These are phyloP conservation scores for Suhomyces yuchorum DNA, from an alignment of 1,139 yeast species.

Conservation along the genomic window DNA sequence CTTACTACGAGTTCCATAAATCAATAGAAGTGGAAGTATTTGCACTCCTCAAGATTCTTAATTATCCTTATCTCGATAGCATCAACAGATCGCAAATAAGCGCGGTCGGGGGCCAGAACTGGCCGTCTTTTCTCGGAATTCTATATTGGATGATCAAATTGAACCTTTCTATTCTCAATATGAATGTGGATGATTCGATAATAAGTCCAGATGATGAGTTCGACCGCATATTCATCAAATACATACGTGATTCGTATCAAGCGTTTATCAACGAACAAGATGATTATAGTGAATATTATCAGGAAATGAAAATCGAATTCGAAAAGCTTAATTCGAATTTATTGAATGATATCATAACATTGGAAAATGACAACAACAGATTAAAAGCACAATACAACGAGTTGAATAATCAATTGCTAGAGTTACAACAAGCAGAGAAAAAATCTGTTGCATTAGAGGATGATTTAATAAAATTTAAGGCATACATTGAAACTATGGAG, in stretches of 20 bases:
- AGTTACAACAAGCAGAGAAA: slow-evolving; percentile 50
- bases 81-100: slow-evolving; percentile 82
- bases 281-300: slow-evolving; percentile 55
- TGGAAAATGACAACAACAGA: slow-evolving; percentile 45
- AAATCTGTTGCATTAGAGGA: slow-evolving; percentile 68
- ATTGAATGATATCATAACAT: slow-evolving; percentile 39
- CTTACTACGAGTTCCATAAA: slow-evolving; percentile 69
- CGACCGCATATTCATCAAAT: slow-evolving; percentile 66
- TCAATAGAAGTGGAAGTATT: slow-evolving; percentile 79
- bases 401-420: slow-evolving; percentile 28
- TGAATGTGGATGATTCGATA: slow-evolving; percentile 30
- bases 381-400: slow-evolving; percentile 34
- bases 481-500: slow-evolving; percentile 69
- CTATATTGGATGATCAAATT: slow-evolving; percentile 75
- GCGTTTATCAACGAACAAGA: slow-evolving; percentile 66
- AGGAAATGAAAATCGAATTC: slow-evolving; percentile 60
- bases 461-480: slow-evolving; percentile 70
- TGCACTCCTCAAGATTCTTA: slow-evolving; percentile 60
- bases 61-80: slow-evolving; percentile 80
- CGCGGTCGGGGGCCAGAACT: slow-evolving; percentile 89
- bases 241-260: slow-evolving; percentile 66
- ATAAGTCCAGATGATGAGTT: slow-evolving; percentile 44
- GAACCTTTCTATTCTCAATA: slow-evolving; percentile 48
- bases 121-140: slow-evolving; percentile 85
- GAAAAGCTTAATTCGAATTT: slow-evolving; percentile 39